Evolutionary conservation across 257 asterid genomes (phyloP).

Genomic region (Solanum phureja): DNA sequence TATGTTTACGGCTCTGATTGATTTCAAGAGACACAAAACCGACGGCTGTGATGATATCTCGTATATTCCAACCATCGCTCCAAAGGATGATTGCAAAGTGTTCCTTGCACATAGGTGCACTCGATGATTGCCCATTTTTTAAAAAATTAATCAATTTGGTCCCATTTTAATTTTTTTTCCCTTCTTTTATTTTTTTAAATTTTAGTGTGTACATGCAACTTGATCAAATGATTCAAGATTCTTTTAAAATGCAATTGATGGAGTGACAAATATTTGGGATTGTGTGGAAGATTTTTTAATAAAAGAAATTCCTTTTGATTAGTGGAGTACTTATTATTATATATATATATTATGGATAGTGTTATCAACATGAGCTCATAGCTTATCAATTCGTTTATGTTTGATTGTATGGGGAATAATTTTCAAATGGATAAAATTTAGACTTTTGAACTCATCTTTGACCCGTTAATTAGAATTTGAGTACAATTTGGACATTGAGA

Average conservation of each 20-base stretch:
- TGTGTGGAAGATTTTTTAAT: background rate
- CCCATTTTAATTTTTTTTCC: background rate
- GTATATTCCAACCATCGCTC: slow-evolving; percentile 79
- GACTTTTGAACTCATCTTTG: no score
- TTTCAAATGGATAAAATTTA: no score
- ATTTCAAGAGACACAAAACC: slow-evolving; percentile 53
- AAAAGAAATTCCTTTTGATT: background rate
- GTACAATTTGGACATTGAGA: no score
- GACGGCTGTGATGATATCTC: slow-evolving; percentile 87
- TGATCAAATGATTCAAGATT: slow-evolving; percentile 1
- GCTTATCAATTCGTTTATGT: no score
- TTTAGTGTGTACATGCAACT: background rate
- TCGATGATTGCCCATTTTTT: slow-evolving; percentile 1
- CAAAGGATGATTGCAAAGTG: slow-evolving; percentile 80
- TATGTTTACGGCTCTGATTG: slow-evolving; percentile 44
- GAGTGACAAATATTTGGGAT: slow-evolving; percentile 14
- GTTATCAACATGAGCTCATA: background rate
- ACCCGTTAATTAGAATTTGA: no score
- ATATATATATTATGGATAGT: background rate
- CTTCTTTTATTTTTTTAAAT: background rate
- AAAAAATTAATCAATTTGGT: background rate
- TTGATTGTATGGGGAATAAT: background rate
- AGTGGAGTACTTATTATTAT: background rate
- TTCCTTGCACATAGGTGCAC: slow-evolving; percentile 42
- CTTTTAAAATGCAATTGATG: slow-evolving; percentile 4